Base-by-base conservation (phyloP, 176 grass and related monocot species). In the Aechmea fasciata region DNA sequence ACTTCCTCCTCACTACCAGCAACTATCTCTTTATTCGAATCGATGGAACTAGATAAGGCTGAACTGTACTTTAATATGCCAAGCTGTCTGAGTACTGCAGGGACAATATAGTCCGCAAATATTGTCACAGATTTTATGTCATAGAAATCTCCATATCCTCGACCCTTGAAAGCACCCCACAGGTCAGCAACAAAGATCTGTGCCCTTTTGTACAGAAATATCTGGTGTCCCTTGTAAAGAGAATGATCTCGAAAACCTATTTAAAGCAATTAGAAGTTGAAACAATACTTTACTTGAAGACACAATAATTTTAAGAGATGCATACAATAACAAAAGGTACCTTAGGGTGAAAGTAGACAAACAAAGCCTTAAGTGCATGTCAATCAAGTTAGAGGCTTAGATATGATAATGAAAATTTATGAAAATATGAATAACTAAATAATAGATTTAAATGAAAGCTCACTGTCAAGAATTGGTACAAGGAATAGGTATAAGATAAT, bases 151-250 rank as follows among this genome's bases (percentile, higher is more conserved):
- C 94, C 87, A 15, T 79, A 88, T 70, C 79, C 86, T 75, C 84
- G 17, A 55, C 84, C 87, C 83, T 93, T 99, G 50, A 99, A 99
- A 51, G 94, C 87, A 11, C 94, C 87, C 94, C 94, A 99, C 49
- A 93, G 73, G 87, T 93, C 89, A 70, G 87, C 90, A 63, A 81
- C 94, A 81, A 99, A 93, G 71, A 99, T 99, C 67, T 99, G 94
- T 57, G 90, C 94, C 66, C 94, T 87, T 84, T 99, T 99, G 80
- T 99, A 99, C 64, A 99, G 67, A 69, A 99, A 99, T 79, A 99
- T 68, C 76, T 90, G 94, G 63, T 76, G 84, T 20, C 87, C 94
- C 52, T 99, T 99, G 77, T 99, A 99, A 68, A 99, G 77, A 13
- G 94, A 82, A 76, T 99, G 94, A 64, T 99, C 94, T 14, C 89